Evolutionary conservation across 352 stramenopile species (phyloP).

Genomic region (Phytophthora rubi): DNA sequence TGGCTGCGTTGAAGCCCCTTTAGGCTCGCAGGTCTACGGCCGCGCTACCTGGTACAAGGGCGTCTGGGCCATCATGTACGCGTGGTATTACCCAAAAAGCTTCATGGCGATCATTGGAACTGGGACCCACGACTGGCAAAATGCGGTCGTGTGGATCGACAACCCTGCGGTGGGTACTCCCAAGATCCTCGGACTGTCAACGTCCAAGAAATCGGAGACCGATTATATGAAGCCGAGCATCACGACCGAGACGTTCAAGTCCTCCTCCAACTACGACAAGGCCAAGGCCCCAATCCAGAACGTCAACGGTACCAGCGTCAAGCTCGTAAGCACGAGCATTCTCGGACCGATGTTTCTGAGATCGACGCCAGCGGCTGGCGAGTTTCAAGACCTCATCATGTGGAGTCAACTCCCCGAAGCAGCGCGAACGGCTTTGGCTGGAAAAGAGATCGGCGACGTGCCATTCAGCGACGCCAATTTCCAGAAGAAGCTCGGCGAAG

Average conservation of each 20-base stretch:
- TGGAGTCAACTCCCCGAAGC: background rate
- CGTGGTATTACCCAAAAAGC: background rate
- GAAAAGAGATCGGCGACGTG: background rate
- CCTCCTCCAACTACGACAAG: background rate
- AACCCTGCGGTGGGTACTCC: background rate
- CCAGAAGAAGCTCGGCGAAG: background rate
- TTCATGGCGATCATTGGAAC: background rate
- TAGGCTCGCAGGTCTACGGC: background rate
- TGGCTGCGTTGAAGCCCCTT: background rate
- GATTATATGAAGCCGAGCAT: background rate
- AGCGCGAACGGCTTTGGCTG: background rate
- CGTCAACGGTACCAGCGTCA: background rate
- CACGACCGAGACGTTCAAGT: background rate
- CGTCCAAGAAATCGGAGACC: background rate
- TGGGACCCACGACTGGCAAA: background rate
- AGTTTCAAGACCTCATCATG: conserved; percentile 1
- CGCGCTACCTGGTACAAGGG: background rate
- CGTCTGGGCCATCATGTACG: conserved; percentile 1
- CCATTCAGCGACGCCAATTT: background rate
- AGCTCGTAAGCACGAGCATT: background rate
- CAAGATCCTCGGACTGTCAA: background rate
- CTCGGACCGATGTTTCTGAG: background rate
- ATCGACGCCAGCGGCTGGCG: background rate
- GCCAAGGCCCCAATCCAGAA: background rate
- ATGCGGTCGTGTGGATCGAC: background rate